A percentile compares a stretch with the other conserved stretches of the same genome.
These are phyloP conservation scores for Fusarium sp. DNA, from an alignment of 2,329 filamentous ascomycete species.

Conservation along the genomic window DNA sequence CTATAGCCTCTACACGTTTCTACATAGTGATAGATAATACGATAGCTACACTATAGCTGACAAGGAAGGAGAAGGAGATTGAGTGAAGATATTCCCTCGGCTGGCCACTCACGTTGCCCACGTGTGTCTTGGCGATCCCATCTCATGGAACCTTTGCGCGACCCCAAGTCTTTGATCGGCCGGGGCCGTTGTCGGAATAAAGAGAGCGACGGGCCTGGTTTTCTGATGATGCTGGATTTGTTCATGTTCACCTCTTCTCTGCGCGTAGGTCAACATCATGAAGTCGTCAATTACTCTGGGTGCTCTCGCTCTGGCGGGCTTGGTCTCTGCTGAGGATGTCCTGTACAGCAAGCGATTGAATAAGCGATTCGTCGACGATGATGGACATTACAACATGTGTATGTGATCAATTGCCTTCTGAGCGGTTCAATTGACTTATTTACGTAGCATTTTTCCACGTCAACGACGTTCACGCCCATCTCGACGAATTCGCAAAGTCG, in stretches of 20 bases:
- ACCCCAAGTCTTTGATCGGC: slow-evolving; percentile 15
- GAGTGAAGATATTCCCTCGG: neutral
- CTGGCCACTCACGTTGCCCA: slow-evolving; percentile 39
- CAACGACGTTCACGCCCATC: slow-evolving; percentile 74
- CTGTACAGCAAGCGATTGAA: slow-evolving; percentile 58
- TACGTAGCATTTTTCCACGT: slow-evolving; percentile 69
- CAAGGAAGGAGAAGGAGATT: neutral
- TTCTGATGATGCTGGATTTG: neutral
- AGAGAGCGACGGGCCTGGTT: slow-evolving; percentile 16
- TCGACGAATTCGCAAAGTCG: slow-evolving; percentile 69
- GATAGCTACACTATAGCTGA: neutral
- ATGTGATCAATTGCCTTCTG: slow-evolving; percentile 17
- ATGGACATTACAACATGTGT: slow-evolving; percentile 64
- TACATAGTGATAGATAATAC: neutral
- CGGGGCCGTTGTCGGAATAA: slow-evolving; percentile 19
- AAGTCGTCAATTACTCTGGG: slow-evolving; percentile 35
- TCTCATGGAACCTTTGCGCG: slow-evolving; percentile 22
- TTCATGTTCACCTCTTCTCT: neutral
- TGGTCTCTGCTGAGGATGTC: slow-evolving; percentile 53
- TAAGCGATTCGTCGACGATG: slow-evolving; percentile 59
- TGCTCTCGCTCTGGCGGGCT: slow-evolving; percentile 41
- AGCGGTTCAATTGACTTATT: neutral
- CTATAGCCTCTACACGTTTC: neutral
- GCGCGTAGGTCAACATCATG: slow-evolving; percentile 21
- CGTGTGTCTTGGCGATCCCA: slow-evolving; percentile 41